Evolutionary conservation across 495 filamentous ascomycete species (phyloP), one percentile per base, ranked within the genome.

Genomic region (Neurospora discreta): DNA sequence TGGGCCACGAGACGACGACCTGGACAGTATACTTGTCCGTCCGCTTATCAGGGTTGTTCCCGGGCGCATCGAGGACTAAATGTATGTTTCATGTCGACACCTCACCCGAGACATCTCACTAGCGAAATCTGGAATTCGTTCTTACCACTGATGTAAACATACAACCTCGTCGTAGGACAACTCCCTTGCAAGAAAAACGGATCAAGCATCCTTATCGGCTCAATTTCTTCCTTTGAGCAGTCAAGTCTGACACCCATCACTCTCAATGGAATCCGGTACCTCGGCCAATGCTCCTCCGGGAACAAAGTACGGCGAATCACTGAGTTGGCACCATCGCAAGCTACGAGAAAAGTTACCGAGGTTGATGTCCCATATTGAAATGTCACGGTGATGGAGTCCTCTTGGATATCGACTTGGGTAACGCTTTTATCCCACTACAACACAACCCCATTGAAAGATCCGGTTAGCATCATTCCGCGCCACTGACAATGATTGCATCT

Each of bases 131-230:
- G 18, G 68, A 65, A 69, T 16, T 8, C 23, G 20, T 10, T 76
- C 78, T 73, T 33, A 82, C 80, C 72, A 43, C 79, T 81, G 20
- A 79, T 74, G 68, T 78, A 82, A 26, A 75, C 72, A 75, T 86
- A 90, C 5, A 85, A 82, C 36, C 86, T 80, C 13, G 88, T 85
- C 15, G 82, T 78, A 0, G 89, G 88, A 69, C 89, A 83, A 5
- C 84, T 82, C 1, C 88, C 88, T 68, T 90, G 88, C 65, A 90
- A 87, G 46, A 91, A 86, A 33, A 85, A 86, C 1, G 88, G 87
- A 69, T 90, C 88, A 20, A 90, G 82, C 68, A 73, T 71, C 26
- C 74, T 68, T 23, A 82, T 16, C 33, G 77, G 75, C 42, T 75
- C 76, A 18, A 82, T 78, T 44, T 79, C 67, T 18, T 77, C 79